Evolutionary conservation across 164 flowering plant genomes (phyloP), one percentile per base, ranked within the genome.

Genomic region (Chimonanthus salicifolius): DNA sequence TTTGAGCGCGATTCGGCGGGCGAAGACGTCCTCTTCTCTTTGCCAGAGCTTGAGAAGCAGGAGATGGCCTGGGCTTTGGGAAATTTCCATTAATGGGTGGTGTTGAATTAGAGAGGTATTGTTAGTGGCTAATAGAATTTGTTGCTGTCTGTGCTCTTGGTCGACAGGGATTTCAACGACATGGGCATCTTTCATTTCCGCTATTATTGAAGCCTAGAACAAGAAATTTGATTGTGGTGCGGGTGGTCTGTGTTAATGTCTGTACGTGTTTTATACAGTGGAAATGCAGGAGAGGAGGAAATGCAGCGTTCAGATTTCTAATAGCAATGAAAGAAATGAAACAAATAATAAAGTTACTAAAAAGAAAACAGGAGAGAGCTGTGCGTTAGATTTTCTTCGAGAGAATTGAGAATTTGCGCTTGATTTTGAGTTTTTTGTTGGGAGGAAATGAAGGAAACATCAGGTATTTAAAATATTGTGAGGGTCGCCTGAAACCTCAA

Each of bases 31-130:
- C 73, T 93, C 96, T 69, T 95, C 94, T 80, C 99, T 82, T 69
- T 93, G 97, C 92, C 91, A 92, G 0, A 95, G 90, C 80, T 95
- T 95, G 46, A 93, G 88, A 64, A 95, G 99, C 63, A 95, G 75
- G 54, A 93, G 90, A 73, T 95, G 99, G 71, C 98, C 99, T 3
- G 99, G 96, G 80, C 94, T 89, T 47, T 78, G 72, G 0, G 97
- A 89, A 78, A 95, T 93, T 70, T 95, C 98, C 84, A 82, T 81
- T 64, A 93, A 69, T 49, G 99, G 99, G 82, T 95, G 99, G 77
- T 89, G 80, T 74, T 89, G 86, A 48, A 91, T 90, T 45, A 45
- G n/a, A 7, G 69, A 66, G n/a, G 5, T 11, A 15, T 15, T 66
- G 49, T 66, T 63, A 13, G 45, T 18, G 20, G 84, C 86, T 13